phyloP scores from a whole-genome alignment of 371 early-diverging fungal species.

The Aphelidium insulamus region DNA sequence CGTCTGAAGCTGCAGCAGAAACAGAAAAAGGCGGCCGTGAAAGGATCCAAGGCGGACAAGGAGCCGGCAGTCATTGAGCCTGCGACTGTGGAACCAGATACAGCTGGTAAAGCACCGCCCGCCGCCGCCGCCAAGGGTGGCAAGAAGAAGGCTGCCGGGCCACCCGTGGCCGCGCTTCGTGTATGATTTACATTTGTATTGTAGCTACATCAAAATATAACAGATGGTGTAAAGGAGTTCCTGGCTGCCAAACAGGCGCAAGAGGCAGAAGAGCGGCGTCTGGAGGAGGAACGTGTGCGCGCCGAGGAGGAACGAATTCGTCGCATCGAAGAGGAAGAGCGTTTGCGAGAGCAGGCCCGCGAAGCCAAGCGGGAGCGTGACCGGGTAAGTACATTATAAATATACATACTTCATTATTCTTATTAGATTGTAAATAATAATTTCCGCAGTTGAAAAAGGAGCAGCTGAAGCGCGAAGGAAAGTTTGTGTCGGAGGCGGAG shows the following conservation, averaged over 20 bases:
- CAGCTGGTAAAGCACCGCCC: slow-evolving; percentile 1
- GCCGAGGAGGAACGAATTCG: slow-evolving; percentile 33
- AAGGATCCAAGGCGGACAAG: too few species aligned
- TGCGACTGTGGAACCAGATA: slow-evolving; percentile 1
- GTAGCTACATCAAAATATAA: slow-evolving; percentile 24
- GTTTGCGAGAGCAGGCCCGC: slow-evolving; percentile 16
- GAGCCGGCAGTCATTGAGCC: slow-evolving; percentile 3
- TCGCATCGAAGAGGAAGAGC: slow-evolving; percentile 27
- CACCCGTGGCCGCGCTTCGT: slow-evolving; percentile 10
- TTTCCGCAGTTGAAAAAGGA: slow-evolving; percentile 42
- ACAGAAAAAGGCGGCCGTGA: too few species aligned
- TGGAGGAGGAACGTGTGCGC: slow-evolving; percentile 29
- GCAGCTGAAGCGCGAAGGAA: slow-evolving; percentile 74
- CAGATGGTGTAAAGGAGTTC: slow-evolving; percentile 32
- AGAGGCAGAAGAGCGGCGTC: slow-evolving; percentile 19
- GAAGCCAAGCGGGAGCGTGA: slow-evolving; percentile 21
- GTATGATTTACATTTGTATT: too few species aligned
- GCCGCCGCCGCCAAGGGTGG: background rate
- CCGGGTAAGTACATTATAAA: background rate
- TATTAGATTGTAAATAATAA: background rate
- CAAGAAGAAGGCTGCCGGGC: slow-evolving; percentile 1
- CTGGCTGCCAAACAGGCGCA: slow-evolving; percentile 23
- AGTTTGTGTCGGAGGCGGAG: slow-evolving; percentile 78
- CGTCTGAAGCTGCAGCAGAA: too few species aligned
- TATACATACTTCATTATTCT: background rate